Base-by-base conservation (phyloP, 2,329 filamentous ascomycete genomes). In the Aspergillus bombycis region DNA sequence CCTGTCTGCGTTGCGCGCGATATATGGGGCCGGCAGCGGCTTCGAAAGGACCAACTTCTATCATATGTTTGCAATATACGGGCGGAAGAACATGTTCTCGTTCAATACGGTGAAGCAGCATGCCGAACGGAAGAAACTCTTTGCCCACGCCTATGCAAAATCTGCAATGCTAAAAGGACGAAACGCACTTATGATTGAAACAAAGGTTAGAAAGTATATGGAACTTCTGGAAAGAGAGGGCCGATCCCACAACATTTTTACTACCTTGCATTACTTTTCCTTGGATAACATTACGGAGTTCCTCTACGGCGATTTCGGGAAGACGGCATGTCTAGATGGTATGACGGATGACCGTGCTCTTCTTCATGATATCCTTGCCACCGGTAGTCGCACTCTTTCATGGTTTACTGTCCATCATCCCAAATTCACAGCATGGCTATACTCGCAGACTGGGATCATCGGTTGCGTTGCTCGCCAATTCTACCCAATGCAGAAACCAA, bases 1-100 rank as follows among this genome's bases (percentile, higher is more conserved):
- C 36, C 71, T 84, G 0, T 72, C 79, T 0, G 85, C 84, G 0
- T 65, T 86, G 43, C 78, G 80, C n/a, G 80, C 79, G 0, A 86
- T 87, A 26, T 86, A 87, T 70, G 84, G 84, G 0, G 80, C 84
- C 1, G 84, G 85, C 1, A 82, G 78, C 53, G 79, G 79, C 0
- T 86, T 82, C 61, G 83, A 82, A 46, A 72, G 83, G 45, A 84
- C 84, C 0, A 54, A 58, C 1, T 87, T 86, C 67, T 87, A 87
- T 61, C 78, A 80, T 52, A 85, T 86, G 81, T 86, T 87, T 62
- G 83, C 85, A 65, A 82, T 80, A 0, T 85, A 85, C 57, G 83
- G 83, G 0, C 75, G 76, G 11, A 80, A 80, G 69, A 85, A 86
- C 59, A 67, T 87, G 2, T 86, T 87, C 68, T 84, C 83, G 0